These are phyloP conservation scores for Geranium rotundifolium DNA, from an alignment of 345 rosid species.

Conservation along the genomic window DNA sequence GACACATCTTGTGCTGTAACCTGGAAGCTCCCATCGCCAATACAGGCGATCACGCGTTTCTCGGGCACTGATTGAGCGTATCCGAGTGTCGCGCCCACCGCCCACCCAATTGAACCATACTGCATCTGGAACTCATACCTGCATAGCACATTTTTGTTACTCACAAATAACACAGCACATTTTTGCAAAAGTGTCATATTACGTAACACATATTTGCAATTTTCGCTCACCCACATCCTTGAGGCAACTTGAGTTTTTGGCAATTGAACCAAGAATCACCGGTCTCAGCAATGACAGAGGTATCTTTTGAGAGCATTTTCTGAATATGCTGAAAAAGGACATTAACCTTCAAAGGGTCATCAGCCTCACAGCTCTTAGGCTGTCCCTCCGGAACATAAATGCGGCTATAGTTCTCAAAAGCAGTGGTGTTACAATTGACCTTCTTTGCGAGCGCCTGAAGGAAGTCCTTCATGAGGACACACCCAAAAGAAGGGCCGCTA, in stretches of 20 bases:
- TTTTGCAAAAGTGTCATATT: background rate
- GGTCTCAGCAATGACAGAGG: conserved; percentile 28
- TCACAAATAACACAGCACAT: too few species aligned
- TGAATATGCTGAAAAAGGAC: conserved; percentile 20
- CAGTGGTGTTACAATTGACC: conserved; percentile 16
- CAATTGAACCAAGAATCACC: conserved; percentile 31
- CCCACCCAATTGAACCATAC: conserved; percentile 54
- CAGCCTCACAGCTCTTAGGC: conserved; percentile 14
- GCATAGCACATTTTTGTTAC: background rate
- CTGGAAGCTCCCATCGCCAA: conserved; percentile 58
- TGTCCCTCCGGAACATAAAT: conserved; percentile 18
- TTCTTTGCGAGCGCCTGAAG: conserved; percentile 12
- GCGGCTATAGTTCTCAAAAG: conserved; percentile 18
- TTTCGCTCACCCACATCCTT: conserved; percentile 25
- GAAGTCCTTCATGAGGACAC: conserved; percentile 26
- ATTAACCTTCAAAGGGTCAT: conserved; percentile 21
- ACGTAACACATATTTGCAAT: background rate
- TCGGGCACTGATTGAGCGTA: conserved; percentile 46
- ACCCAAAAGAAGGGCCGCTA: conserved; percentile 25
- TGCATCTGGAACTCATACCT: conserved; percentile 51
- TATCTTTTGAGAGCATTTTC: conserved; percentile 17
- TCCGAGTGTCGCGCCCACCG: conserved; percentile 51
- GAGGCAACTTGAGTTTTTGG: conserved; percentile 25
- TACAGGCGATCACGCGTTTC: conserved; percentile 46
- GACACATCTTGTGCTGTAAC: conserved; percentile 34